Conservation (phyloP, 768 basidiomycete species). For the Saitozyma podzolica region DNA sequence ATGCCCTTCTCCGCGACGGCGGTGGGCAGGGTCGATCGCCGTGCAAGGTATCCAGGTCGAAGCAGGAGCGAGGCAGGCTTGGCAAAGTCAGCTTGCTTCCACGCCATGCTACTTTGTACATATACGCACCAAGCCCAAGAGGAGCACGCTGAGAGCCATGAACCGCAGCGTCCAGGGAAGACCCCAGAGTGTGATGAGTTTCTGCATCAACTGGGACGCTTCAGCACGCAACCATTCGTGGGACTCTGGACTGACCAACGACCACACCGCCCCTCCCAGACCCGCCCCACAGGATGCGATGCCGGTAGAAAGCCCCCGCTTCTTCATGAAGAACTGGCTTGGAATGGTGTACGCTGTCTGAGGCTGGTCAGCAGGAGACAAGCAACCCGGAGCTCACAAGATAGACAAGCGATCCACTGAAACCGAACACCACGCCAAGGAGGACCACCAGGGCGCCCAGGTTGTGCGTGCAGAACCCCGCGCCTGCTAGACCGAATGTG, state of each 20-base stretch:
- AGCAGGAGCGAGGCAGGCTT: too few species aligned
- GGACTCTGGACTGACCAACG: constrained; percentile 10
- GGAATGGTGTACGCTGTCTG: constrained; percentile 24
- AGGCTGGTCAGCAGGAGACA: not conserved
- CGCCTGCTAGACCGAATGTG: constrained; percentile 1
- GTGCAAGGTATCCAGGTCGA: too few species aligned
- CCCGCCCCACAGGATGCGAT: constrained; percentile 23
- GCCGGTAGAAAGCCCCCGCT: constrained; percentile 22
- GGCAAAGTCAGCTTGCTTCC: too few species aligned
- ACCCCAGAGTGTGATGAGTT: too few species aligned
- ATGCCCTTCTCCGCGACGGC: not conserved
- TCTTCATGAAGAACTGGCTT: constrained; percentile 22
- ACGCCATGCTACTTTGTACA: too few species aligned
- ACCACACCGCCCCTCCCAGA: constrained; percentile 21
- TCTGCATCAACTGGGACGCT: too few species aligned
- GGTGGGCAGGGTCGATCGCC: too few species aligned
- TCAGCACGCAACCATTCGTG: too few species aligned
- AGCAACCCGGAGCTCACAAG: not conserved
- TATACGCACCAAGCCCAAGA: too few species aligned
- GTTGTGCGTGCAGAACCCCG: constrained; percentile 14
- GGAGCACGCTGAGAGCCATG: too few species aligned
- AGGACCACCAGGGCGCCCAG: constrained; percentile 21
- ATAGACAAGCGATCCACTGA: constrained; percentile 10
- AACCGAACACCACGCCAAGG: constrained; percentile 20
- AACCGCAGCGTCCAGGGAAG: too few species aligned